Conservation (phyloP, 2,329 filamentous ascomycete species). For the Fusarium tricinctum region DNA sequence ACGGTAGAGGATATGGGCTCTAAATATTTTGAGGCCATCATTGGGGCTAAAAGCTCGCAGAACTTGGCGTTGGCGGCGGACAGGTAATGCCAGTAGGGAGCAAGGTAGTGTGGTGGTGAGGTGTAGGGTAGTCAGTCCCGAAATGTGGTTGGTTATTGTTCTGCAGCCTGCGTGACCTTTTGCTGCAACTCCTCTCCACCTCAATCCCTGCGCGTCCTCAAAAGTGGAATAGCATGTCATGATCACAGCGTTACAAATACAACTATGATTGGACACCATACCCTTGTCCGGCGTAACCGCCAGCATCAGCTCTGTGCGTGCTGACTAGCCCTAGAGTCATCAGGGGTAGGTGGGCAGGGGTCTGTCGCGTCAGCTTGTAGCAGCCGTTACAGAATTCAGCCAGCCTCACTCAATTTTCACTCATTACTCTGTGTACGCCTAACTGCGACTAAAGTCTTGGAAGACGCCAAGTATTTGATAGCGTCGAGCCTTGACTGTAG, state of each 20-base stretch:
- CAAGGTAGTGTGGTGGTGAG: not conserved
- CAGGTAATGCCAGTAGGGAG: not conserved
- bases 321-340: not conserved
- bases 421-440: not conserved
- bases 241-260: not conserved
- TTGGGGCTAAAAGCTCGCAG: constrained; percentile 1
- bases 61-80: constrained; percentile 7
- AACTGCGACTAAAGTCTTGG: not conserved
- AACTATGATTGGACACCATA: not conserved
- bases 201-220: not conserved
- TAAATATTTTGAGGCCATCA: constrained; percentile 19
- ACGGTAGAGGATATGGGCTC: constrained; percentile 14
- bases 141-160: not conserved
- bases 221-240: not conserved
- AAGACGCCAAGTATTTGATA: not conserved
- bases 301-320: not conserved
- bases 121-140: not conserved
- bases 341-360: too few species aligned
- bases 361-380: too few species aligned
- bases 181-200: not conserved
- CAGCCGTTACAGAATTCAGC: not conserved
- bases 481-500: too few species aligned
- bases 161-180: not conserved
- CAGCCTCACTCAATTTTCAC: not conserved
- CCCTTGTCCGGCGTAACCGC: not conserved